These are phyloP conservation scores for Stachybotrys chlorohalonatus DNA, from an alignment of 2,329 filamentous ascomycete species.

Conservation along the genomic window DNA sequence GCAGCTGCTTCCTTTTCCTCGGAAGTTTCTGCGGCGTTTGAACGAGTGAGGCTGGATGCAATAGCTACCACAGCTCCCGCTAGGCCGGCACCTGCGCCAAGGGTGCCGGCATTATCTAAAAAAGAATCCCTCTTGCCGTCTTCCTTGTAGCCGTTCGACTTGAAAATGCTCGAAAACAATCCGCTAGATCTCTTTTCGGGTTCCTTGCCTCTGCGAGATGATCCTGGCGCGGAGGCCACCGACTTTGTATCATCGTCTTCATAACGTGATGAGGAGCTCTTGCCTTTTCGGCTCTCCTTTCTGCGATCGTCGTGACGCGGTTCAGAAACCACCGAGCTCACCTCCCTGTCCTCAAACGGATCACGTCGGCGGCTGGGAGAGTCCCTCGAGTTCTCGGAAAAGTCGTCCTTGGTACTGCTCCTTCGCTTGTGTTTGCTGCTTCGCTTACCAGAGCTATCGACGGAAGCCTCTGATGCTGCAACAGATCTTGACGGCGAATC, in stretches of 20 bases:
- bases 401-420: constrained; percentile 25
- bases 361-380: constrained; percentile 29
- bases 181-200: constrained; percentile 30
- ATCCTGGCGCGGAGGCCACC: constrained; percentile 26
- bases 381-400: constrained; percentile 22
- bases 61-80: constrained; percentile 38
- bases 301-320: constrained; percentile 22
- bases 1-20: constrained; percentile 26
- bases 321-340: constrained; percentile 40
- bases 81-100: constrained; percentile 61
- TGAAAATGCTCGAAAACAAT: constrained; percentile 41
- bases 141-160: constrained; percentile 29
- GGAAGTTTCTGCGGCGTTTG: constrained; percentile 36
- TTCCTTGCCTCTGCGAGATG: constrained; percentile 25
- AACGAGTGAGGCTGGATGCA: constrained; percentile 28
- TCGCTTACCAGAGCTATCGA: constrained; percentile 25
- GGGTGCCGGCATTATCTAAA: constrained; percentile 64
- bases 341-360: constrained; percentile 35
- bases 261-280: constrained; percentile 17
- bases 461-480: constrained; percentile 27
- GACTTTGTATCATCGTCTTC: constrained; percentile 40
- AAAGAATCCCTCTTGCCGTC: constrained; percentile 47
- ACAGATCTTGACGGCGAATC: constrained; percentile 23
- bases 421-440: constrained; percentile 30
- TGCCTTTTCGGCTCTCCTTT: constrained; percentile 22